Evolutionary conservation across 2,329 filamentous ascomycete genomes (phyloP).

Genomic region (Talaromyces sp.): DNA sequence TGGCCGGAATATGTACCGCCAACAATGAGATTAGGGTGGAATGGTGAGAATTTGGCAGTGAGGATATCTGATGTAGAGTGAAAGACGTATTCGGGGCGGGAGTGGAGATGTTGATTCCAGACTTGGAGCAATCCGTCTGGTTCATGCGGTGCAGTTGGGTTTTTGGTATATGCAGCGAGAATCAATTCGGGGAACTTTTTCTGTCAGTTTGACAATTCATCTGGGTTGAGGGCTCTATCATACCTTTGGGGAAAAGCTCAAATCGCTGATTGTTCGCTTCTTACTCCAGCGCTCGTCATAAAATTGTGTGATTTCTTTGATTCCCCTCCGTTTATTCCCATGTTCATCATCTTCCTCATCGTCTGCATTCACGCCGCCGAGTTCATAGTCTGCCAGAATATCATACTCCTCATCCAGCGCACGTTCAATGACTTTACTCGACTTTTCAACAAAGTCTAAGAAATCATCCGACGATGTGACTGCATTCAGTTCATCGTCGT

Average conservation of each 20-base stretch:
- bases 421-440: slow-evolving; percentile 94
- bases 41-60: slow-evolving; percentile 95
- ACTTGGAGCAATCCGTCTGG: slow-evolving; percentile 91
- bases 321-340: slow-evolving; percentile 45
- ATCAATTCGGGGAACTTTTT: slow-evolving; percentile 78
- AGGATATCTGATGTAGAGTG: slow-evolving; percentile 94
- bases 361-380: slow-evolving; percentile 68
- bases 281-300: slow-evolving; percentile 95
- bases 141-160: slow-evolving; percentile 89
- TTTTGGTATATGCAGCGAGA: slow-evolving; percentile 94
- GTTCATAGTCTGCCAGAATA: slow-evolving; percentile 88
- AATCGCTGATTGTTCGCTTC: slow-evolving; percentile 93
- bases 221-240: not conserved
- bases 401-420: slow-evolving; percentile 96
- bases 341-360: slow-evolving; percentile 75
- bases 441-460: slow-evolving; percentile 89
- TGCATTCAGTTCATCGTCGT: slow-evolving; percentile 80
- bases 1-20: slow-evolving; percentile 96
- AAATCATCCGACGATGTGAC: slow-evolving; percentile 93
- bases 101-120: slow-evolving; percentile 94
- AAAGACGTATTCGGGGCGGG: slow-evolving; percentile 93
- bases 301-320: slow-evolving; percentile 85
- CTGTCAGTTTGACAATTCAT: not conserved
- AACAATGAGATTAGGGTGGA: slow-evolving; percentile 93
- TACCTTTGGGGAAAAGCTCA: slow-evolving; percentile 90